Conservation (phyloP, 306 rosid species). For the Biancaea sappan region DNA sequence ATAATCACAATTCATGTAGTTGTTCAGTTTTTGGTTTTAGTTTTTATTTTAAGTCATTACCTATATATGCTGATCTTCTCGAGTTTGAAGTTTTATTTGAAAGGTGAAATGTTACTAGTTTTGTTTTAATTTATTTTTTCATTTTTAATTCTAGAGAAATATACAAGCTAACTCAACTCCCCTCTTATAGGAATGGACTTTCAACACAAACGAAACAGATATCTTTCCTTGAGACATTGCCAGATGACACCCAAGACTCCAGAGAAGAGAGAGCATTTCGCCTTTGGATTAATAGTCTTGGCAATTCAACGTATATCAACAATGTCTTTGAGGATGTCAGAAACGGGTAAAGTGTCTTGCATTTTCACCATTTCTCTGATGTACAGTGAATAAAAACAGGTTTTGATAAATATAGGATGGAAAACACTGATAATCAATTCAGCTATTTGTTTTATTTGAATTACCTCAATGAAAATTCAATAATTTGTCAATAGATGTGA, state of each 20-base stretch:
- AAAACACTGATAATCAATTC: slow-evolving; percentile 4
- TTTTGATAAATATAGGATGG: background rate
- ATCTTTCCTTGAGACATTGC: slow-evolving; percentile 75
- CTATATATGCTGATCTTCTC: background rate
- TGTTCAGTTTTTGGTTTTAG: background rate
- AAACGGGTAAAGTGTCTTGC: slow-evolving; percentile 58
- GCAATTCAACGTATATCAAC: slow-evolving; percentile 78
- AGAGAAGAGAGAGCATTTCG: slow-evolving; percentile 99
- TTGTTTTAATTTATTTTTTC: background rate
- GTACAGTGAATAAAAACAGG: background rate
- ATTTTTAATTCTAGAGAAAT: background rate
- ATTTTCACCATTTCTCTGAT: background rate
- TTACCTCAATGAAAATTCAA: background rate
- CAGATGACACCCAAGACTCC: slow-evolving; percentile 81
- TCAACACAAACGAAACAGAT: slow-evolving; percentile 69
- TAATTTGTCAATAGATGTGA: background rate
- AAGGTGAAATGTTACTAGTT: background rate
- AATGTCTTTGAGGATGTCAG: slow-evolving; percentile 96
- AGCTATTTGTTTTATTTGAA: background rate
- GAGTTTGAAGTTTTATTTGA: background rate
- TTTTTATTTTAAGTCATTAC: background rate
- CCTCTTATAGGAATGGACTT: slow-evolving; percentile 80
- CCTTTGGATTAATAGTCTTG: slow-evolving; percentile 93
- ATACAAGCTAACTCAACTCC: slow-evolving; percentile 13
- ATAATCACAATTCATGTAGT: background rate